Base-by-base conservation (phyloP, 164 flowering plant genomes). In the Platanus orientalis region DNA sequence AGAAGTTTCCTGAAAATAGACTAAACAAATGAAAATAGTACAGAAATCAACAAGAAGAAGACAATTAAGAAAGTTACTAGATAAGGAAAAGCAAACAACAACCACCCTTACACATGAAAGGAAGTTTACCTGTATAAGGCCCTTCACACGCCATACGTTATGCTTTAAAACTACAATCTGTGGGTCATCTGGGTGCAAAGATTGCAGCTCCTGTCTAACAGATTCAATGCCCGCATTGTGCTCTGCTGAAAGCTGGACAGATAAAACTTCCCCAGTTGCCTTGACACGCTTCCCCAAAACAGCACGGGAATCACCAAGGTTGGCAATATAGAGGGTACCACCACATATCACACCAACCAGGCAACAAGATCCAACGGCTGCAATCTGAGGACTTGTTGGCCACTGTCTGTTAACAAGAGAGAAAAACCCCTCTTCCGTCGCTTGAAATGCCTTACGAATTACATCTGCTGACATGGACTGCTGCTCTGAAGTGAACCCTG, bases 61-160 rank as follows among this genome's bases (percentile, higher is more conserved):
- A 7, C 23, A n/a, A 58, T 34, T 50, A 2, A 47, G 11, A 24
- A 25, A n/a, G 28, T 7, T 40, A 20, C 32, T 16, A 4, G 10
- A 26, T 9, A 25, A 26, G 26, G 7, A 7, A 27, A 7, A 28
- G 23, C 23, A 48, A 68, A 29, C 29, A 23, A n/a, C 20, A 42
- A 36, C n/a, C 32, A 50, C 3, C 50, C 25, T 34, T 20, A 7
- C 17, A 24, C 48, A 2, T 12, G 1, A 25, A 21, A 40, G 30
- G 36, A 30, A 40, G 63, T 42, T 47, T 74, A 87, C 93, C 90
- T 87, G 96, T 57, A 87, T 89, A 48, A 87, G 80, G 61, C 96
- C 96, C 75, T 89, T 89, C 6, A 89, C 89, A 32, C 93, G 88
- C 96, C 96, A 89, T 42, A 89, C 96, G 40, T 85, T 87, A 69